Percentiles rank a stretch among this genome's conserved stretches.
These are phyloP conservation scores for Microcera coccophila DNA, from an alignment of 2,329 filamentous ascomycete genomes.

Conservation along the genomic window DNA sequence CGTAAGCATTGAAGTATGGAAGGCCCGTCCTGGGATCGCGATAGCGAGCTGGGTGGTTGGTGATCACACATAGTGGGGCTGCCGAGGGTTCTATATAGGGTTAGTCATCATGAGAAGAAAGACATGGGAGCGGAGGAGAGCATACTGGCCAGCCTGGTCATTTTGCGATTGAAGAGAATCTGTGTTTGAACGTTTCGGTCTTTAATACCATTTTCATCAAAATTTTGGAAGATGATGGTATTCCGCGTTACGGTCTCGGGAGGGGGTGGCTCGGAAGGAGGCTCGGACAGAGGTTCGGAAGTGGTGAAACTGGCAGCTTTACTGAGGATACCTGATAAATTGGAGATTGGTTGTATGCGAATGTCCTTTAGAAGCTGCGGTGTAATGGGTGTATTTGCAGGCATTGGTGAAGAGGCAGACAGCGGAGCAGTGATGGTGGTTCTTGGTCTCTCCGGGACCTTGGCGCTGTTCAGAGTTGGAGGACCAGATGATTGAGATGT, in stretches of 20 bases:
- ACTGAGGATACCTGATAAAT: slow-evolving; percentile 4
- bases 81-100: slow-evolving; percentile 45
- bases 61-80: slow-evolving; percentile 70
- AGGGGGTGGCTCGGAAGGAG: slow-evolving; percentile 18
- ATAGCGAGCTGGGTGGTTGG: slow-evolving; percentile 75
- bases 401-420: slow-evolving; percentile 1
- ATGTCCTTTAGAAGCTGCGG: slow-evolving; percentile 1
- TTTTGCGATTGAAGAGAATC: slow-evolving; percentile 57
- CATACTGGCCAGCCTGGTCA: slow-evolving; percentile 55
- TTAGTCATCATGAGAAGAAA: slow-evolving; percentile 5
- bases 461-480: slow-evolving; percentile 15
- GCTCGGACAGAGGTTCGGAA: slow-evolving; percentile 10
- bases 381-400: background rate
- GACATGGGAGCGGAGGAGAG: slow-evolving; percentile 2
- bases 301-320: slow-evolving; percentile 11
- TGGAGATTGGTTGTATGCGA: slow-evolving; percentile 9
- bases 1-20: slow-evolving; percentile 72
- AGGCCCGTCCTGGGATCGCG: slow-evolving; percentile 81
- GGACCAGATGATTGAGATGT: slow-evolving; percentile 30
- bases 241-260: slow-evolving; percentile 48
- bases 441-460: slow-evolving; percentile 12
- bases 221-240: slow-evolving; percentile 58
- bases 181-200: slow-evolving; percentile 56
- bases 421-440: background rate
- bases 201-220: slow-evolving; percentile 53